Evolutionary conservation across 495 filamentous ascomycete species (phyloP).

Genomic region (Neurospora pannonica): DNA sequence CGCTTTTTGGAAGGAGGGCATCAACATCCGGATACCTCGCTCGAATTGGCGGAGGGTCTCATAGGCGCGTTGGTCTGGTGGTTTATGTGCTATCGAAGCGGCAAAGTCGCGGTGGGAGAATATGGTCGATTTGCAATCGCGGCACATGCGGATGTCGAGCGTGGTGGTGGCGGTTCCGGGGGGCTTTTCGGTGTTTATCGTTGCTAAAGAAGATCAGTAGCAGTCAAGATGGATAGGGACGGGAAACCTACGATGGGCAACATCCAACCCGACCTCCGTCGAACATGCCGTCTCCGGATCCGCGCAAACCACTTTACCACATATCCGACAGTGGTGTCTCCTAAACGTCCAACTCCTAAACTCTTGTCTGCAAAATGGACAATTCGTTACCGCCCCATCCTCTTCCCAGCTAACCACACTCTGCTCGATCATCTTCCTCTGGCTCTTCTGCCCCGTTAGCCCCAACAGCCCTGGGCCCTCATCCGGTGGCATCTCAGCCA

Average conservation of each 20-base stretch:
- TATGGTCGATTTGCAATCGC: slow-evolving; percentile 74
- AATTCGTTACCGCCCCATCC: slow-evolving; percentile 66
- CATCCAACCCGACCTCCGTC: slow-evolving; percentile 67
- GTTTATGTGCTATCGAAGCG: slow-evolving; percentile 54
- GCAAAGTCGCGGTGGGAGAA: slow-evolving; percentile 81
- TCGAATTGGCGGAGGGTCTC: slow-evolving; percentile 86
- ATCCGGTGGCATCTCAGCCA: slow-evolving; percentile 61
- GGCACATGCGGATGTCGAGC: slow-evolving; percentile 83
- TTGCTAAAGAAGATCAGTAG: slow-evolving; percentile 24
- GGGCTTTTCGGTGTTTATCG: slow-evolving; percentile 52
- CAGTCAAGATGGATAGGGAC: background rate
- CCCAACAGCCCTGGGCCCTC: slow-evolving; percentile 20
- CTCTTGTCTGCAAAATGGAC: slow-evolving; percentile 90
- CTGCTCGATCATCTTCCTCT: slow-evolving; percentile 76
- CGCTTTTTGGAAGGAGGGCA: slow-evolving; percentile 81
- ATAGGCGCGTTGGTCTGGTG: slow-evolving; percentile 72
- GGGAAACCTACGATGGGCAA: slow-evolving; percentile 52
- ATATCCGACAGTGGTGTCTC: slow-evolving; percentile 89
- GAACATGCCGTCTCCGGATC: slow-evolving; percentile 80
- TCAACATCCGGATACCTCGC: slow-evolving; percentile 69
- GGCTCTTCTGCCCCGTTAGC: slow-evolving; percentile 42
- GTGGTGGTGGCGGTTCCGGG: slow-evolving; percentile 18
- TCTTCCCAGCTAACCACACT: slow-evolving; percentile 93
- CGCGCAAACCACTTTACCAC: slow-evolving; percentile 84
- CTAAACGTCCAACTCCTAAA: slow-evolving; percentile 84